Percentiles rank a stretch among this genome's conserved stretches.
Conservation (phyloP, 176 grass and related monocot genomes). For the Luzula sylvatica region DNA sequence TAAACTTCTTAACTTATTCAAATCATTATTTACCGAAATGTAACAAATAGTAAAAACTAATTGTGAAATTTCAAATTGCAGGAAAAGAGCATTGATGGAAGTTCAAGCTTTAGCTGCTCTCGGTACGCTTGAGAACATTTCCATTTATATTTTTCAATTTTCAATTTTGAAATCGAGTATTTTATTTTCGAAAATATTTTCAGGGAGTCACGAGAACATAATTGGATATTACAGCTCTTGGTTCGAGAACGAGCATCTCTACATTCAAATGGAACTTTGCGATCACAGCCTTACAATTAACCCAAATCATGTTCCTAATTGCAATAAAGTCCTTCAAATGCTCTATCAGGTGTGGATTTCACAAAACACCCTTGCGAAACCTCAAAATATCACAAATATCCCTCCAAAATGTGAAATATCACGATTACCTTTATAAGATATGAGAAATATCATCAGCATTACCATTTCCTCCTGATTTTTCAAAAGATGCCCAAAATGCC, state of each 20-base stretch:
- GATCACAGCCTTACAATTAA: conserved; percentile 44
- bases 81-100: conserved; percentile 83
- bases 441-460: too few relatives aligned
- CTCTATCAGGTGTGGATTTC: conserved; percentile 55
- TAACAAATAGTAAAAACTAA: too few relatives aligned
- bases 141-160: conserved; percentile 12
- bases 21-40: too few relatives aligned
- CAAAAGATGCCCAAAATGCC: too few relatives aligned
- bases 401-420: too few relatives aligned
- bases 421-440: too few relatives aligned
- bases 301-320: conserved; percentile 25
- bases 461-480: too few relatives aligned
- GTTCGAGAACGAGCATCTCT: conserved; percentile 84
- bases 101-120: conserved; percentile 91
- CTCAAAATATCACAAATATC: too few relatives aligned
- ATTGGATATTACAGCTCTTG: conserved; percentile 90
- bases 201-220: conserved; percentile 88
- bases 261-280: conserved; percentile 97
- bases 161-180: not conserved
- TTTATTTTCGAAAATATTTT: not conserved
- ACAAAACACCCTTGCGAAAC: too few relatives aligned
- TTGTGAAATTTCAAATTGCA: conserved; percentile 27
- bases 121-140: conserved; percentile 33
- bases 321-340: conserved; percentile 56
- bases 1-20: conserved; percentile 19